Base-by-base conservation (phyloP, 495 filamentous ascomycete genomes). In the Diplogelasinospora grovesii region DNA sequence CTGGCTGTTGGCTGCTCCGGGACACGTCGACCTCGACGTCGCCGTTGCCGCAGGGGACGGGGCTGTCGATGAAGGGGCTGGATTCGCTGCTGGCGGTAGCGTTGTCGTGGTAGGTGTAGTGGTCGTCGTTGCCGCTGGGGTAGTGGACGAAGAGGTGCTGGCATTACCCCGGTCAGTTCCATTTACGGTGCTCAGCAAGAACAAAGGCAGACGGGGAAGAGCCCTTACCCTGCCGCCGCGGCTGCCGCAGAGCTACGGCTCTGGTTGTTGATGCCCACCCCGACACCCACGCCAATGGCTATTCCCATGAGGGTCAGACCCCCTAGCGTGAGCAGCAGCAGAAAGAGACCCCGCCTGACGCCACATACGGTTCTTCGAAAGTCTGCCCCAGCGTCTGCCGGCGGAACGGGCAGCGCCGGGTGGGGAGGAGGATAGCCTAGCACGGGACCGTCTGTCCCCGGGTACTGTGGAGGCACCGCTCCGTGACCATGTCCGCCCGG, bases 221-320 rank as follows among this genome's bases (percentile, higher is more conserved):
- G n/a, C n/a, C n/a, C n/a, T n/a, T n/a, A n/a, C n/a, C n/a, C n/a
- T n/a, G 22, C 11, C 25, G 30, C 27, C 13, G 16, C 24, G 21
- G 22, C 15, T 15, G 9, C 13, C 3, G n/a, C 23, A 19, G 10
- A 18, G 20, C 19, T 31, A 11, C 26, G 38, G 14, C 40, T 43
- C 24, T 50, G 41, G 15, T 31, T 39, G 9, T 24, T 30, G 14
- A 41, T 14, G 10, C 45, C 52, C 8, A 52, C 45, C 7, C 39
- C 49, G 21, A 55, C 45, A 9, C 52, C 49, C 1, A 52, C 52
- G 6, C 49, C 49, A 16, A 55, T 23, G 19, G 38, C 52, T 10
- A 55, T 38, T 4, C 24, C 49, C n/a, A 49, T 10, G 9, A 52
- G 37, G 28, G 47, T 16, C 24, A 55, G 8, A 0, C 34, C 38